A percentile compares a stretch with the other conserved stretches of the same genome.
Conservation (phyloP, 768 basidiomycete species). For the Podaxis mareebaensis region DNA sequence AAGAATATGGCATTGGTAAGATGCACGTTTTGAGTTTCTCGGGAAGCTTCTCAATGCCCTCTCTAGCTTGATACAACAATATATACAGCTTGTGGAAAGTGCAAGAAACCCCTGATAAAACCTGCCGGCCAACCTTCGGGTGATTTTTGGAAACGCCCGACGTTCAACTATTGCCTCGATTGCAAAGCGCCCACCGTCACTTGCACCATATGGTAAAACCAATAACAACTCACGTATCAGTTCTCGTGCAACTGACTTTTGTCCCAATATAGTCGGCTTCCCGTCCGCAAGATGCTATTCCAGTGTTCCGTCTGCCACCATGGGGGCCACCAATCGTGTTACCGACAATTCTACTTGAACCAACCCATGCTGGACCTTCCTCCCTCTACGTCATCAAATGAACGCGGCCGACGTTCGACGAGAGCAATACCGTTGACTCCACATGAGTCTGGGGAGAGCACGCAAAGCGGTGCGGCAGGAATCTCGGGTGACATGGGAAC, state of each 20-base stretch:
- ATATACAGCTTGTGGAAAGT: constrained; percentile 68
- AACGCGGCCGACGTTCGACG: constrained; percentile 9
- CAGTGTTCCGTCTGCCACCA: constrained; percentile 78
- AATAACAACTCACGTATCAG: not conserved
- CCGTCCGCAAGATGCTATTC: constrained; percentile 69
- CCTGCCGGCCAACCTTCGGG: constrained; percentile 31
- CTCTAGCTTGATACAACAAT: constrained; percentile 68
- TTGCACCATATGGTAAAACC: constrained; percentile 75
- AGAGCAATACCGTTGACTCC: not conserved
- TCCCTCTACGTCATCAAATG: constrained; percentile 18
- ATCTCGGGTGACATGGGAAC: constrained; percentile 5
- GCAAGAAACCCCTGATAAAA: constrained; percentile 60
- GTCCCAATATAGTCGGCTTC: constrained; percentile 57
- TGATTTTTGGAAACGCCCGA: constrained; percentile 5
- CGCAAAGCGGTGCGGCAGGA: not conserved
- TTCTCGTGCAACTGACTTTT: constrained; percentile 10
- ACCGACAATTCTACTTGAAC: constrained; percentile 63
- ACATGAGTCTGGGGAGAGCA: not conserved
- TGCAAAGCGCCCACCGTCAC: constrained; percentile 49
- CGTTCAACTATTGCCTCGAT: constrained; percentile 54
- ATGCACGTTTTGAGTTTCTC: not conserved
- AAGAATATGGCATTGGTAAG: constrained; percentile 54
- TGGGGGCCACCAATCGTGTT: constrained; percentile 82
- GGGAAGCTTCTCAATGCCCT: not conserved
- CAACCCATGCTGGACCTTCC: constrained; percentile 56